Evolutionary conservation across 1,139 yeast species (phyloP), one percentile per base, ranked within the genome.

Genomic region (Yamadazyma sp.): DNA sequence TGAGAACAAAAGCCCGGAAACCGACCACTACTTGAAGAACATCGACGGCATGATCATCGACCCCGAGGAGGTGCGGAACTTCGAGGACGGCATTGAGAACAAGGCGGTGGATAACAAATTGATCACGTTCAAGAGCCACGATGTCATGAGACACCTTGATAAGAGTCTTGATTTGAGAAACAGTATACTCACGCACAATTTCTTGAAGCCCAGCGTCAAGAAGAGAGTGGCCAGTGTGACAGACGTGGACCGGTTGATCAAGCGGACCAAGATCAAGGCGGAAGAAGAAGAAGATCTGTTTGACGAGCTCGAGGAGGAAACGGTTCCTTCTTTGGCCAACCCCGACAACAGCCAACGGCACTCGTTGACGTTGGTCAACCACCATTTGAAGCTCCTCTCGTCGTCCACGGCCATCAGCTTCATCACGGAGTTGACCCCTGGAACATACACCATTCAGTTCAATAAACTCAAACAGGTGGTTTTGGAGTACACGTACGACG

Each of bases 401-500:
- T 52, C 68, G 31, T 67, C 68, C 16, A 52, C 70, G 3, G 47
- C 58, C 9, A 54, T 71, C 11, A 77, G 78, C 32, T 81, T 80
- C 46, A 47, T 81, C 20, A 46, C 54, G 14, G 76, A 70, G 45
- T 52, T 61, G 16, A 58, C 67, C 6, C 75, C 76, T 1, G 76
- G 76, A 3, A 53, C 59, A 1, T 71, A 57, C 46, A 61, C 71
- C 11, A 59, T 72, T 8, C 76, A 76, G 17, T 70, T 64, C 50
- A 55, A 62, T 6, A 58, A 72, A 30, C 52, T 83, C 17, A 59
- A 64, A 28, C 66, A 71, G 12, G 50, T 59, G 6, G 57, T 86
- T 27, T 78, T 79, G 50, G 74, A 75, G 31, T 64, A 68, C 37
- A 77, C 78, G 14, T 82, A 77, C 54, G 94, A 86, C 44, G 68